Conservation (phyloP, 2,329 filamentous ascomycete genomes). For the Exophiala alcalophila region DNA sequence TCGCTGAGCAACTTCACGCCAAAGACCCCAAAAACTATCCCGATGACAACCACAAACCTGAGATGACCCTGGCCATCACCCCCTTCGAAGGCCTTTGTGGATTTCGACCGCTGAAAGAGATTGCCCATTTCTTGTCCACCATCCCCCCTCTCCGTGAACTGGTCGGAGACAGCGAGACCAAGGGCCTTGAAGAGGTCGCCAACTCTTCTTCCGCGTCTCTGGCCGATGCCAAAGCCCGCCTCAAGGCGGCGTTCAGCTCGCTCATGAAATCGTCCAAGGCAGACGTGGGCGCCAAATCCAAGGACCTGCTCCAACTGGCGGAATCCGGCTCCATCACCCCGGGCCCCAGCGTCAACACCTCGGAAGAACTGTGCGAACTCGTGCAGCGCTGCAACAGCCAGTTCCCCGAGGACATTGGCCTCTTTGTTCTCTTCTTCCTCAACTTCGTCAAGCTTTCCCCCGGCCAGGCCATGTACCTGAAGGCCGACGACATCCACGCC, state of each 20-base stretch:
- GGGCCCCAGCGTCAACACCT: constrained; percentile 64
- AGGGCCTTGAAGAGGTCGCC: constrained; percentile 53
- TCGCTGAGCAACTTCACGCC: constrained; percentile 82
- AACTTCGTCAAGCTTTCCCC: constrained; percentile 87
- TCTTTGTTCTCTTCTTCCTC: constrained; percentile 95
- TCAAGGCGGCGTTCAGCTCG: constrained; percentile 71
- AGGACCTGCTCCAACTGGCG: constrained; percentile 69
- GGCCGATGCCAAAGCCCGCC: constrained; percentile 69
- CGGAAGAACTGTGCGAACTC: constrained; percentile 69
- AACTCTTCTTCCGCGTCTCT: constrained; percentile 54
- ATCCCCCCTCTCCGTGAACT: constrained; percentile 64
- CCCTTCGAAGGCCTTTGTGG: constrained; percentile 95
- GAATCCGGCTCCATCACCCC: constrained; percentile 37
- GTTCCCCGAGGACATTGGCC: constrained; percentile 84
- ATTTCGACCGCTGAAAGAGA: constrained; percentile 83
- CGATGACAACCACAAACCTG: constrained; percentile 98
- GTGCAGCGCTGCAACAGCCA: constrained; percentile 74
- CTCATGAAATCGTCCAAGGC: constrained; percentile 75
- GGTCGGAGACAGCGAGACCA: constrained; percentile 63
- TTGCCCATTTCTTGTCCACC: constrained; percentile 74
- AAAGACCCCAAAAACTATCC: constrained; percentile 92
- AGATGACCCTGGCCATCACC: constrained; percentile 98
- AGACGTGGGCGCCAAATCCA: constrained; percentile 61
- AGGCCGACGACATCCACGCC: constrained; percentile 95
- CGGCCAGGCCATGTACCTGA: constrained; percentile 93